These are phyloP conservation scores for Dactylonectria macrodidyma DNA, from an alignment of 2,329 filamentous ascomycete genomes.

Conservation along the genomic window DNA sequence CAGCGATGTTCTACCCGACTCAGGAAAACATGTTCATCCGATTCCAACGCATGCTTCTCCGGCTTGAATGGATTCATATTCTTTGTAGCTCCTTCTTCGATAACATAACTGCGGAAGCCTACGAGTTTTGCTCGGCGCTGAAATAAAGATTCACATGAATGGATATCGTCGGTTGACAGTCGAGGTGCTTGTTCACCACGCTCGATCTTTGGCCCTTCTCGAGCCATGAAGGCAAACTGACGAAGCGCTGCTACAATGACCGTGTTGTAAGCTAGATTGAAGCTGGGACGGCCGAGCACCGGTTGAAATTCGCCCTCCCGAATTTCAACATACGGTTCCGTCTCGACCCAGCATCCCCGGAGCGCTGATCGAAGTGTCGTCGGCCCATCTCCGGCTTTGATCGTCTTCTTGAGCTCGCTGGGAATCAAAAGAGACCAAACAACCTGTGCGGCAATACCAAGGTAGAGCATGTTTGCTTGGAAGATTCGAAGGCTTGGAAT, in stretches of 20 bases:
- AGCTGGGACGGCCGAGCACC: not conserved
- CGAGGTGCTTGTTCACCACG: not conserved
- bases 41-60: not conserved
- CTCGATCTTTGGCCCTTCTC: not conserved
- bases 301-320: conserved; percentile 3
- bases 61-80: not conserved
- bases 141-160: conserved; percentile 3
- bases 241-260: not conserved
- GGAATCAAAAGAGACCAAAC: not conserved
- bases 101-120: not conserved
- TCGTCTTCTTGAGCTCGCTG: conserved; percentile 1
- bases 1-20: not conserved
- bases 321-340: not conserved
- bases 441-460: not conserved
- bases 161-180: not conserved
- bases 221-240: not conserved
- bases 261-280: not conserved
- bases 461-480: not conserved
- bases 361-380: not conserved
- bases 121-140: not conserved
- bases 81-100: conserved; percentile 1
- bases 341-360: not conserved
- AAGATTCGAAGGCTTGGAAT: conserved; percentile 1
- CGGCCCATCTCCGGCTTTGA: not conserved
- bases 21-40: not conserved